Evolutionary conservation across 495 filamentous ascomycete genomes (phyloP), one percentile per base, ranked within the genome.

Genomic region (Hypoxylon subgilvum): DNA sequence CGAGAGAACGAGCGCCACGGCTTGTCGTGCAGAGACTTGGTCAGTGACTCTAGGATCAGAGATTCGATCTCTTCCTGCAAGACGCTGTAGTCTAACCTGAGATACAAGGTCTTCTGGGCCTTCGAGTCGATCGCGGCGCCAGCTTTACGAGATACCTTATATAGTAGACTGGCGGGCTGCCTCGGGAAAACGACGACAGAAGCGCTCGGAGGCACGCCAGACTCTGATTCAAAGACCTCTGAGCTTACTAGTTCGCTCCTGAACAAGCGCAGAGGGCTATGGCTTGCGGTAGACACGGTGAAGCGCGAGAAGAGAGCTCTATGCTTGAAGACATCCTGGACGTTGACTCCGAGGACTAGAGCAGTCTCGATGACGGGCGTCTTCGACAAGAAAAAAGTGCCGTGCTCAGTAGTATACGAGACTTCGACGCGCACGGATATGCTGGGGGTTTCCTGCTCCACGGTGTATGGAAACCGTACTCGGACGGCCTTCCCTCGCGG

Each of bases 311-410:
- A 94, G 0, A 97, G 80, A 1, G 85, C 77, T 22, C 85, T 74
- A 44, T 89, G 81, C 69, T 95, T 95, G 79, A 99, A 99, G 30
- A 91, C 84, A 61, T 99, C 95, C 63, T 97, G 91, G 31, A 99
- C 93, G 59, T 97, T 97, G 55, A 99, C 93, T 13, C 91, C 91
- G 31, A 99, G 82, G 0, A 90, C 90, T 8, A 97, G 76, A 13
- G 83, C 74, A 5, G 89, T 86, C 1, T 85, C 82, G 18, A 91
- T 75, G n/a, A 81, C 79, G 8, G 78, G 79, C 17, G 82, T 84
- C 40, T 81, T 79, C 2, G 84, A 81, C 65, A 88, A 96, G 45
- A 79, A 75, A 60, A 94, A 97, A 23, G 71, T 75, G 1, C 91
- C 91, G 10, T 82, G 74, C 4, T 85, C 79, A 0, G 93, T 97